Conservation (phyloP, 805 yeast genomes). For the Metschnikowia bowlesiae region DNA sequence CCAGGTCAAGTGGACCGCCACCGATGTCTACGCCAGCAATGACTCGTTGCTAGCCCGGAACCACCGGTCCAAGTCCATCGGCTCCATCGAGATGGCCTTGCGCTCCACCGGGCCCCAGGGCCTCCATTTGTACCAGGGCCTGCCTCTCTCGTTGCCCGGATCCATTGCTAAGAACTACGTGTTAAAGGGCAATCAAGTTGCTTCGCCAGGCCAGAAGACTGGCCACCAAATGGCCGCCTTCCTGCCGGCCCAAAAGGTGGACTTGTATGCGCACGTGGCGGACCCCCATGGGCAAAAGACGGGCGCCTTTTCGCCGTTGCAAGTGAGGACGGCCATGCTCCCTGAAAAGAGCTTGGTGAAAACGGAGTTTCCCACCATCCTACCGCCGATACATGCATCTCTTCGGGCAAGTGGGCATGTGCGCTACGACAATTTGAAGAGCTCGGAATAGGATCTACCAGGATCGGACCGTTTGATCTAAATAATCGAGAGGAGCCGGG, state of each 20-base stretch:
- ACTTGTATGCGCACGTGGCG: too few relatives aligned
- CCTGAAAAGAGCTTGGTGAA: not conserved
- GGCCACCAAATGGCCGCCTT: not conserved
- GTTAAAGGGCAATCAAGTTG: not conserved
- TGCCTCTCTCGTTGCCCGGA: not conserved
- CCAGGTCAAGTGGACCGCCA: slow-evolving; percentile 4
- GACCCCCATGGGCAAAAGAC: not conserved
- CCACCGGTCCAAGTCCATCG: slow-evolving; percentile 8
- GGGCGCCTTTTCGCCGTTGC: not conserved
- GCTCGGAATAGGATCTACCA: not conserved
- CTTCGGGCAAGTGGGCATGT: not conserved
- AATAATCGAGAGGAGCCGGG: too few relatives aligned
- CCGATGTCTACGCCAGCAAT: slow-evolving; percentile 4
- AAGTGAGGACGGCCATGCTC: not conserved
- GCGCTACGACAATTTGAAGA: not conserved
- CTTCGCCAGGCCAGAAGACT: not conserved
- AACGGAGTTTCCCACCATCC: not conserved
- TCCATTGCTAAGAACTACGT: not conserved
- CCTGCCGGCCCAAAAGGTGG: too few relatives aligned
- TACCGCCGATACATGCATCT: slow-evolving; percentile 1
- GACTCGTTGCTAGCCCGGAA: slow-evolving; percentile 7
- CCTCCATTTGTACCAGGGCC: not conserved
- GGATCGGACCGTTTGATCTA: too few relatives aligned
- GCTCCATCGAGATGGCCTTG: slow-evolving; percentile 2
- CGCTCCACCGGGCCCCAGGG: not conserved